These are phyloP conservation scores for Beauveria australis DNA, from an alignment of 2,329 filamentous ascomycete species.

Conservation along the genomic window DNA sequence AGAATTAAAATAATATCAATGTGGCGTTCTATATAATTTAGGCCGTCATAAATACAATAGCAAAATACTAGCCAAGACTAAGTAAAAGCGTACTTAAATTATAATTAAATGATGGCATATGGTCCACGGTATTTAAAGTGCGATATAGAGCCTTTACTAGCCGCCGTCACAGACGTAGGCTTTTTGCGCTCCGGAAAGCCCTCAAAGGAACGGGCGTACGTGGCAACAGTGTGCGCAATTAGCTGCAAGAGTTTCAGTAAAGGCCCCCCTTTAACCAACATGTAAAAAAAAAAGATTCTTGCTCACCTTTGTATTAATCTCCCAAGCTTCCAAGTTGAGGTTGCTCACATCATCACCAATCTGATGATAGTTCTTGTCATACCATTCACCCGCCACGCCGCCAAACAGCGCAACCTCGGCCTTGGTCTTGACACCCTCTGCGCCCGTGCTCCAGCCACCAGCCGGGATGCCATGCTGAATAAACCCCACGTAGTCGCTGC, in stretches of 20 bases:
- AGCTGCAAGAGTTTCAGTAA: too few relatives aligned
- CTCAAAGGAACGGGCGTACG: constrained; percentile 57
- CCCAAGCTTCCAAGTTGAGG: constrained; percentile 52
- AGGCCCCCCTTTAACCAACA: neutral
- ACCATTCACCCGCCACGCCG: constrained; percentile 55
- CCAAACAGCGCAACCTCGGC: constrained; percentile 60
- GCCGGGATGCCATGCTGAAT: constrained; percentile 64
- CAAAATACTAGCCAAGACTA: neutral
- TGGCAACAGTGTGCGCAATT: constrained; percentile 66
- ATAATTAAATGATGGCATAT: neutral
- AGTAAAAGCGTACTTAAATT: neutral
- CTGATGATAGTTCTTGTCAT: constrained; percentile 54
- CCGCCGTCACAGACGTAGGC: neutral
- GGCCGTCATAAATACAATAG: neutral
- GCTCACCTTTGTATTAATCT: constrained; percentile 50
- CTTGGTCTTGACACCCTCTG: constrained; percentile 66
- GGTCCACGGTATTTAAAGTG: constrained; percentile 3
- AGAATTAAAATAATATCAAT: neutral
- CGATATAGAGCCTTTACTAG: neutral
- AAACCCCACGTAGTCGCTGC: constrained; percentile 74
- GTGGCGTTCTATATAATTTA: neutral
- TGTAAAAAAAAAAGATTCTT: neutral
- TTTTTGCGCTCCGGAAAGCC: constrained; percentile 50
- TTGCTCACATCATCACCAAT: constrained; percentile 52
- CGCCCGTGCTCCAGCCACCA: constrained; percentile 70